Evolutionary conservation across 2,329 filamentous ascomycete genomes (phyloP).

Genomic region (Claviceps monticola): DNA sequence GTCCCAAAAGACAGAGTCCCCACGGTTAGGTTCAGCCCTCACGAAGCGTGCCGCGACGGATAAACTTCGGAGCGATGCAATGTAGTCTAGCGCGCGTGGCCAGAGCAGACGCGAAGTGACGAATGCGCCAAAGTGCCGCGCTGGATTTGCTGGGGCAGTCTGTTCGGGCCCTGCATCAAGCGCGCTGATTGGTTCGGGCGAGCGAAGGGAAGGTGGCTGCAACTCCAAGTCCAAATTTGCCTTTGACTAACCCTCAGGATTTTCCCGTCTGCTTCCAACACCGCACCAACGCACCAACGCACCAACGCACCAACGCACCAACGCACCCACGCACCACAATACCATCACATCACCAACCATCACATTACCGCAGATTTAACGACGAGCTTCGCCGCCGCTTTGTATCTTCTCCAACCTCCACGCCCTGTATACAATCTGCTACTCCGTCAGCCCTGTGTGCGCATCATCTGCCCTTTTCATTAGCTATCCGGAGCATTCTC

Average conservation of each 20-base stretch:
- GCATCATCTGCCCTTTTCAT: conserved; percentile 4
- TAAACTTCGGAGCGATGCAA: conserved; percentile 15
- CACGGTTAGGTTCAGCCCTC: conserved; percentile 19
- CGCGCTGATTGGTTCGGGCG: background rate
- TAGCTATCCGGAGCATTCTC: conserved; percentile 3
- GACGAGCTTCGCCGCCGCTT: conserved; percentile 7
- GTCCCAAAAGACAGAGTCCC: background rate
- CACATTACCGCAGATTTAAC: conserved; percentile 3
- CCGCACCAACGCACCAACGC: background rate
- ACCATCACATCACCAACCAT: background rate
- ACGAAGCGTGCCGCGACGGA: conserved; percentile 11
- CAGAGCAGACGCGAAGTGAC: background rate
- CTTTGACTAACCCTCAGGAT: conserved; percentile 19
- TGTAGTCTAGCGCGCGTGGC: background rate
- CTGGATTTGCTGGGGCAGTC: background rate
- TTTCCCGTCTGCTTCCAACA: conserved; percentile 14
- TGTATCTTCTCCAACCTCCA: conserved; percentile 6
- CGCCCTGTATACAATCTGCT: conserved; percentile 5
- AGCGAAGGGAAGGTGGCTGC: conserved; percentile 1
- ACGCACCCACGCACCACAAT: background rate
- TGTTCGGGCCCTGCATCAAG: conserved; percentile 2
- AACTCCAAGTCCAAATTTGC: conserved; percentile 18
- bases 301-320: background rate
- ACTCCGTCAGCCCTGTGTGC: conserved; percentile 4
- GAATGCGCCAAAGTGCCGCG: background rate